Percentiles rank a stretch among this genome's conserved stretches.
Evolutionary conservation across 108 stramenopile species (phyloP).

Genomic region (Skeletonema menzelii): DNA sequence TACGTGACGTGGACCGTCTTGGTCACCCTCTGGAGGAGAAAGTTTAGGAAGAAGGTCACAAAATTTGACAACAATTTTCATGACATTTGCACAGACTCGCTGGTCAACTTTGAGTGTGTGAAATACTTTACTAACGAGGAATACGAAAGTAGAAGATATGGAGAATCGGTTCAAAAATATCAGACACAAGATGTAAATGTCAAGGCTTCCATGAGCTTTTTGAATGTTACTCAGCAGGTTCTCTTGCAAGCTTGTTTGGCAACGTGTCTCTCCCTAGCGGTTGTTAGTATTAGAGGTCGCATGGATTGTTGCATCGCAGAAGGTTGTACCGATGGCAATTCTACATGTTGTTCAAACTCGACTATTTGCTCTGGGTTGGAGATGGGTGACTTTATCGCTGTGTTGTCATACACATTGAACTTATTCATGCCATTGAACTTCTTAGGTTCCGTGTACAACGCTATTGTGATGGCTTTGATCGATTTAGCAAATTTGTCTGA

Average conservation of each 20-base stretch:
- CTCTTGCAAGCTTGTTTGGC: slow-evolving; percentile 86
- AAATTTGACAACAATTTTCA: slow-evolving; percentile 94
- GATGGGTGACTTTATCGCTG: slow-evolving; percentile 94
- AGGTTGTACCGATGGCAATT: slow-evolving; percentile 62
- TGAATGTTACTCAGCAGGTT: slow-evolving; percentile 91
- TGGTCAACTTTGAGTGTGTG: slow-evolving; percentile 97
- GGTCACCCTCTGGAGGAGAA: slow-evolving; percentile 95
- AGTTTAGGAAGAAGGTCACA: slow-evolving; percentile 91
- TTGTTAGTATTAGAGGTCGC: slow-evolving; percentile 56
- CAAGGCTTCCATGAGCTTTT: slow-evolving; percentile 79
- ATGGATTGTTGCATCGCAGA: slow-evolving; percentile 62
- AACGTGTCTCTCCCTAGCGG: slow-evolving; percentile 67
- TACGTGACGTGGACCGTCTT: slow-evolving; percentile 92
- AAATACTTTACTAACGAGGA: slow-evolving; percentile 96
- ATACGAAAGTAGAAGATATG: slow-evolving; percentile 76
- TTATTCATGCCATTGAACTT: slow-evolving; percentile 96
- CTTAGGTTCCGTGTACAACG: slow-evolving; percentile 90
- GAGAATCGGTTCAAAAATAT: slow-evolving; percentile 68
- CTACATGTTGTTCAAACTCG: slow-evolving; percentile 67
- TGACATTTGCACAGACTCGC: slow-evolving; percentile 87
- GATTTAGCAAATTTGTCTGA: slow-evolving; percentile 92
- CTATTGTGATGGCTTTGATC: slow-evolving; percentile 89
- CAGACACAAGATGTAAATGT: slow-evolving; percentile 83
- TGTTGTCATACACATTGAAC: slow-evolving; percentile 87
- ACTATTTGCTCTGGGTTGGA: slow-evolving; percentile 78